Evolutionary conservation across 2,329 filamentous ascomycete species (phyloP).

Genomic region (Penicillium sp.): DNA sequence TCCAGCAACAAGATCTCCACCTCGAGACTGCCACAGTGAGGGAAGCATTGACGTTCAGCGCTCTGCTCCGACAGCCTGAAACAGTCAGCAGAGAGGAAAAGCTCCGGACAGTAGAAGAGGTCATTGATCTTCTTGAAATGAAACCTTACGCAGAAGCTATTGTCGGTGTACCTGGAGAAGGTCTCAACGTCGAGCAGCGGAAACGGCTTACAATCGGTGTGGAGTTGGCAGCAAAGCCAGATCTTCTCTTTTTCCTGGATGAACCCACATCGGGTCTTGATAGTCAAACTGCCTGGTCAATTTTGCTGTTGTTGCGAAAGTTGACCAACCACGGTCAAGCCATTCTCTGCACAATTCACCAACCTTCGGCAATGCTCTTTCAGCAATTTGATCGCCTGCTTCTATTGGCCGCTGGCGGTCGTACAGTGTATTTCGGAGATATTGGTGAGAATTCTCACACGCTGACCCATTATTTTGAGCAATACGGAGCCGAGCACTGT

Average conservation of each 20-base stretch:
- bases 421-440: conserved; percentile 67
- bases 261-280: conserved; percentile 92
- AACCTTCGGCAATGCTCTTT: conserved; percentile 87
- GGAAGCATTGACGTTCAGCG: conserved; percentile 80
- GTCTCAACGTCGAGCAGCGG: conserved; percentile 58
- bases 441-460: conserved; percentile 29
- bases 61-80: conserved; percentile 70
- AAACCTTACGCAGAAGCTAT: conserved; percentile 82
- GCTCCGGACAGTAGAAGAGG: conserved; percentile 64
- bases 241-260: conserved; percentile 87
- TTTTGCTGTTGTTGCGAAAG: conserved; percentile 80
- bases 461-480: conserved; percentile 57
- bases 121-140: conserved; percentile 87
- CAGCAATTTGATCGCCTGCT: conserved; percentile 71
- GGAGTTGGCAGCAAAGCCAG: conserved; percentile 85
- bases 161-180: conserved; percentile 83
- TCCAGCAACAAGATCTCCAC: conserved; percentile 77
- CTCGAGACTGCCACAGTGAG: conserved; percentile 77
- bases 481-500: conserved; percentile 54
- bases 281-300: conserved; percentile 86
- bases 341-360: conserved; percentile 90
- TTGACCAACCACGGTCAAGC: conserved; percentile 83
- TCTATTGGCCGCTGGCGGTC: conserved; percentile 61
- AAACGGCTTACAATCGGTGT: conserved; percentile 86
- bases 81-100: conserved; percentile 50